Evolutionary conservation across 2,329 filamentous ascomycete genomes (phyloP).

Genomic region (Penicillium sp.): DNA sequence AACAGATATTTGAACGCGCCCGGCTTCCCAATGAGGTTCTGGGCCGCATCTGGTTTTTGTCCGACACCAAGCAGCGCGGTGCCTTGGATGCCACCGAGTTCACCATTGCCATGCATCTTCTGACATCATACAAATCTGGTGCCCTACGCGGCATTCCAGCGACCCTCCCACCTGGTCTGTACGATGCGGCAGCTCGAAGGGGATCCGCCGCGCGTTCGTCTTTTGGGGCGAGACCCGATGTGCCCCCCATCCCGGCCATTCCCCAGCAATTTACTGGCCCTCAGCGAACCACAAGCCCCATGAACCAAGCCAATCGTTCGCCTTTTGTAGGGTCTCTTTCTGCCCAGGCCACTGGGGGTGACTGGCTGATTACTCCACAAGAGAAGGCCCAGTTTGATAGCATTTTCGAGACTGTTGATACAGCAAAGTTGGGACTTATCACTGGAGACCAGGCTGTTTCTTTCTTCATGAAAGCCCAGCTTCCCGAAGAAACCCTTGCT

Average conservation of each 20-base stretch:
- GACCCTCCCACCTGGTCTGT: conserved; percentile 77
- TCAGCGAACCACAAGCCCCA: conserved; percentile 60
- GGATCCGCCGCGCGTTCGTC: conserved; percentile 50
- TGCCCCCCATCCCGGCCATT: conserved; percentile 63
- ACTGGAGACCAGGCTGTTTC: conserved; percentile 91
- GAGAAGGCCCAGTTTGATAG: conserved; percentile 88
- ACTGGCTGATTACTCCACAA: conserved; percentile 78
- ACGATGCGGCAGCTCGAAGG: conserved; percentile 81
- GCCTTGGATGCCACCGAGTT: conserved; percentile 86
- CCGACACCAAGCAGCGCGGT: conserved; percentile 89
- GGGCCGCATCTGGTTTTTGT: conserved; percentile 93
- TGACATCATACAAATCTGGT: conserved; percentile 86
- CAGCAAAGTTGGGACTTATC: conserved; percentile 74
- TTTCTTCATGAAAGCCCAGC: conserved; percentile 88
- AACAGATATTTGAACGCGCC: conserved; percentile 92
- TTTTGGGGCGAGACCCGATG: conserved; percentile 53
- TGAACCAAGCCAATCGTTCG: conserved; percentile 43
- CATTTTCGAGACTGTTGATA: conserved; percentile 82
- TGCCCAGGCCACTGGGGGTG: conserved; percentile 57
- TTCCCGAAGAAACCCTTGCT: conserved; percentile 83
- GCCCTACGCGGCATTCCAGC: conserved; percentile 75
- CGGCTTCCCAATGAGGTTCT: conserved; percentile 84
- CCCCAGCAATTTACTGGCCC: conserved; percentile 72
- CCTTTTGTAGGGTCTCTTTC: conserved; percentile 52
- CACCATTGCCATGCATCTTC: conserved; percentile 95